These are phyloP conservation scores for Podila clonocystis DNA, from an alignment of 192 early-diverging fungal species.

Conservation along the genomic window DNA sequence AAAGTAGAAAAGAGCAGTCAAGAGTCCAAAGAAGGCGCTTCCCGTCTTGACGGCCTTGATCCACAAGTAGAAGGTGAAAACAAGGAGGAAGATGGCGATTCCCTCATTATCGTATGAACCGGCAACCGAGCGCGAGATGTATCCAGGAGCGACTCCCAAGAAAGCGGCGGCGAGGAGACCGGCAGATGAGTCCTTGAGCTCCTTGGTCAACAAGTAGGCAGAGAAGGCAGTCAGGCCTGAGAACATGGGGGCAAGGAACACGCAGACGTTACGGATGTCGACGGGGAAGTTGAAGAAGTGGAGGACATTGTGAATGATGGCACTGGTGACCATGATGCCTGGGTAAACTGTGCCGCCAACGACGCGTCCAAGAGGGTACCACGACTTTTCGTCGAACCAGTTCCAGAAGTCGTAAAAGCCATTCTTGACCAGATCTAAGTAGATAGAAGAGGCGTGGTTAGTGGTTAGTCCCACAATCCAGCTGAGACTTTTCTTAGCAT, in stretches of 20 bases:
- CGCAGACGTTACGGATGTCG: slow-evolving; percentile 98
- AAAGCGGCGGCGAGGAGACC: slow-evolving; percentile 98
- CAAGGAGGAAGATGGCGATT: slow-evolving; percentile 98
- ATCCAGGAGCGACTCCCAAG: slow-evolving; percentile 98
- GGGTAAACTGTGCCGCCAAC: slow-evolving; percentile 99
- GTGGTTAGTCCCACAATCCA: not conserved
- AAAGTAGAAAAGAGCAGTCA: slow-evolving; percentile 95
- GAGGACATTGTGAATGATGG: slow-evolving; percentile 93
- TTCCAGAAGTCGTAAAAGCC: slow-evolving; percentile 99
- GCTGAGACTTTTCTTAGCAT: not conserved
- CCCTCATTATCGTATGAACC: slow-evolving; percentile 99
- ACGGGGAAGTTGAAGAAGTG: slow-evolving; percentile 95
- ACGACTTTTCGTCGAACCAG: slow-evolving; percentile 99
- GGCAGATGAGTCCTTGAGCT: slow-evolving; percentile 91
- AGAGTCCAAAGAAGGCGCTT: slow-evolving; percentile 87
- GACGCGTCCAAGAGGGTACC: slow-evolving; percentile 98
- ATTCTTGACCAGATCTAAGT: slow-evolving; percentile 81
- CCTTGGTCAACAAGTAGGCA: slow-evolving; percentile 91
- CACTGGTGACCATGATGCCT: slow-evolving; percentile 99
- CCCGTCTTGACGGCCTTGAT: slow-evolving; percentile 96
- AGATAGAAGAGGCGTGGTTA: not conserved
- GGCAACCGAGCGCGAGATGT: slow-evolving; percentile 99
- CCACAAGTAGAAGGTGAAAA: slow-evolving; percentile 99
- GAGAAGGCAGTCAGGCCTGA: slow-evolving; percentile 97
- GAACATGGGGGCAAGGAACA: slow-evolving; percentile 96